Evolutionary conservation across 495 filamentous ascomycete species (phyloP).

Genomic region (Lasiosphaeriaceae sp.): DNA sequence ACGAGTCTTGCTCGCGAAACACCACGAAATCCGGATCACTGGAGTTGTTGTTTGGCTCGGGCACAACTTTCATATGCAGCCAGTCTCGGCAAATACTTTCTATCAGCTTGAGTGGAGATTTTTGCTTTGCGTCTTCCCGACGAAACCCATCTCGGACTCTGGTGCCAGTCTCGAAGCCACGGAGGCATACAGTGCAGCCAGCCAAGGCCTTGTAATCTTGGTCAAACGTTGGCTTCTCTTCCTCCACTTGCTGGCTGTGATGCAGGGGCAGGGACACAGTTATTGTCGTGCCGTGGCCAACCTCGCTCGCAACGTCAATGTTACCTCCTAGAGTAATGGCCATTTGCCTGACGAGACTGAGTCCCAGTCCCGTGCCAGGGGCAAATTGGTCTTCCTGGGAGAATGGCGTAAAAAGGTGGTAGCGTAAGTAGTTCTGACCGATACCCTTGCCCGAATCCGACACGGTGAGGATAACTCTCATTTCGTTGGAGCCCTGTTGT

Average conservation of each 20-base stretch:
- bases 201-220: constrained; percentile 33
- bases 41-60: neutral
- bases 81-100: constrained; percentile 25
- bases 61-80: constrained; percentile 23
- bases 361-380: constrained; percentile 63
- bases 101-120: constrained; percentile 20
- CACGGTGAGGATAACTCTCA: constrained; percentile 42
- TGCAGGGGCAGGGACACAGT: constrained; percentile 48
- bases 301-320: constrained; percentile 55
- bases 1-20: neutral
- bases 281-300: constrained; percentile 56
- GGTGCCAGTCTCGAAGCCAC: constrained; percentile 26
- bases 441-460: constrained; percentile 68
- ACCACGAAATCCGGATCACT: constrained; percentile 17
- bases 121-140: constrained; percentile 27
- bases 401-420: constrained; percentile 64
- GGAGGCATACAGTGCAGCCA: constrained; percentile 27
- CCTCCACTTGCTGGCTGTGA: constrained; percentile 12
- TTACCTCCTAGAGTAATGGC: constrained; percentile 55
- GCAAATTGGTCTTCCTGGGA: constrained; percentile 63
- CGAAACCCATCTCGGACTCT: constrained; percentile 14
- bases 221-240: constrained; percentile 17
- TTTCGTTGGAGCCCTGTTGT: constrained; percentile 10
- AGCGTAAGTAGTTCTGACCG: constrained; percentile 58
- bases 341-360: constrained; percentile 64